phyloP scores from a whole-genome alignment of 768 basidiomycete species.

The Leccinum uliginosum region DNA sequence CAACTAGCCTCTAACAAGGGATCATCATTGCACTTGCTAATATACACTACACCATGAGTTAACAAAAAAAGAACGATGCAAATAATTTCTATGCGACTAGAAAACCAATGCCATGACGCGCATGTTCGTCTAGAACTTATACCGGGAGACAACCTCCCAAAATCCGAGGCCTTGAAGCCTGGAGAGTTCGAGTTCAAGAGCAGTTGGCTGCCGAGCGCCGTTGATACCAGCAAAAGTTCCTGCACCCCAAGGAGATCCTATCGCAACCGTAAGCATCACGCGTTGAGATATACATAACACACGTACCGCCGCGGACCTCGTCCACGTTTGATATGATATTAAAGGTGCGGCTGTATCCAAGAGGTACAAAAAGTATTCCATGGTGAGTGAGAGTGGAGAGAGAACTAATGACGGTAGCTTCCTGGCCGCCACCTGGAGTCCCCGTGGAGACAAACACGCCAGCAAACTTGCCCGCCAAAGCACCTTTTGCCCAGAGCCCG shows the following conservation, averaged over 20 bases:
- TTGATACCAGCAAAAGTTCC: constrained; percentile 51
- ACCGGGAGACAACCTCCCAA: constrained; percentile 42
- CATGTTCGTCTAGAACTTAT: constrained; percentile 21
- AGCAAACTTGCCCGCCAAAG: constrained; percentile 70
- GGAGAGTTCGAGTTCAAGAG: constrained; percentile 50
- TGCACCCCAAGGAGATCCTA: constrained; percentile 76
- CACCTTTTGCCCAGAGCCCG: constrained; percentile 54
- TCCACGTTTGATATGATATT: constrained; percentile 37
- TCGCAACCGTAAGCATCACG: background rate
- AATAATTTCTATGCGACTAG: background rate
- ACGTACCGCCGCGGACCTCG: constrained; percentile 58
- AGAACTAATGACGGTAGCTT: constrained; percentile 46
- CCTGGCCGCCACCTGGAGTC: constrained; percentile 79
- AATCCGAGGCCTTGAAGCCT: constrained; percentile 50
- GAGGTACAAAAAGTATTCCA: constrained; percentile 67
- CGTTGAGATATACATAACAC: background rate
- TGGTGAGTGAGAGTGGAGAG: constrained; percentile 67
- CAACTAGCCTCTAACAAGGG: background rate
- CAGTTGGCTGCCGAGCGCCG: constrained; percentile 45
- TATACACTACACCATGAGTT: background rate
- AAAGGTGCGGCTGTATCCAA: constrained; percentile 59
- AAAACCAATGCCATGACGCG: background rate
- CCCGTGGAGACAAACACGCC: constrained; percentile 72
- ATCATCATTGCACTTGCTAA: background rate
- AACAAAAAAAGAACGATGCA: background rate